Base-by-base conservation (phyloP, 2,329 filamentous ascomycete species). In the Penicillium sp. region DNA sequence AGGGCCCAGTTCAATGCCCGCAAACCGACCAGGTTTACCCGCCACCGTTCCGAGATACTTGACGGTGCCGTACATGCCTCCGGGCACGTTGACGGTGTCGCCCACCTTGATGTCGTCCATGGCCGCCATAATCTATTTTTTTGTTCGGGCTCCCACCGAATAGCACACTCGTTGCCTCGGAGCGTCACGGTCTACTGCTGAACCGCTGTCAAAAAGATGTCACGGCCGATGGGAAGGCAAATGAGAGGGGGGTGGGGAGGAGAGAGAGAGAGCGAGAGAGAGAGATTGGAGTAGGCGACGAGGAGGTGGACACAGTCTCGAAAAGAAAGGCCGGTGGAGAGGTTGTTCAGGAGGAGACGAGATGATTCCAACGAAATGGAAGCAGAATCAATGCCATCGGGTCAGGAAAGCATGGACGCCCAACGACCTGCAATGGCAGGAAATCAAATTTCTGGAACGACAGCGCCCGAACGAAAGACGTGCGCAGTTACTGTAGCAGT, bases 11-110 rank as follows among this genome's bases (percentile, higher is more conserved):
- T 98, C 93, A 33, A 98, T 88, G 39, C 93, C 93, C 29, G 88
- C 90, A 75, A 98, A 98, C 18, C 81, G 80, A 43, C 93, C 93
- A 58, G 86, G 89, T 75, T 95, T 96, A 54, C 90, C 90, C 59
- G 84, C 81, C 36, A 98, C 91, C 35, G 77, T 76, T 39, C 93
- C 93, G 52, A 97, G 76, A 65, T 95, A 98, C 66, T 87, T 91
- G 57, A 97, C 84, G 2, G 82, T 86, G 42, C 93, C 93, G 57
- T 85, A 76, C 90, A 98, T 95, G 66, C 85, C 88, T 37, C 93
- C 93, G 1, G 91, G 90, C 40, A 96, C 91, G 58, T 96, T 90
- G 53, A 96, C 91, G 32, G 77, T 68, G 65, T 96, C 91, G 56
- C 91, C 91, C 36, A 93, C 77, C 54, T 83, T 78, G 51, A 95